Percentiles rank a stretch among this genome's conserved stretches.
Conservation (phyloP, 371 early-diverging fungal species). For the Rozella allomycis region DNA sequence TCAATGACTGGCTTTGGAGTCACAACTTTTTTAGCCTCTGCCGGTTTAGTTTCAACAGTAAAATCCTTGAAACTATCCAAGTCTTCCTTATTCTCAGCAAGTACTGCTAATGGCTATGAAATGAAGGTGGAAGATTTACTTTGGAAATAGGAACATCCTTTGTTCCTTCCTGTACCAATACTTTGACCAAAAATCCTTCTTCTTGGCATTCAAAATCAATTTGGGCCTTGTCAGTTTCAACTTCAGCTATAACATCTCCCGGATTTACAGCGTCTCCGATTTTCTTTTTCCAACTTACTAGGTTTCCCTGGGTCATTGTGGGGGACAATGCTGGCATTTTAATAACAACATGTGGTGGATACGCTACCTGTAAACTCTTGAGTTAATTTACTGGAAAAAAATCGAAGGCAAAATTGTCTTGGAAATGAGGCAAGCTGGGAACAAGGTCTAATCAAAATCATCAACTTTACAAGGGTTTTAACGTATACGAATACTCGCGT, state of each 20-base stretch:
- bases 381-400: too few relatives aligned
- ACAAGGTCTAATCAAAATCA: too few relatives aligned
- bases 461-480: too few relatives aligned
- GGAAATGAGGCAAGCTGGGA: too few relatives aligned
- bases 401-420: too few relatives aligned
- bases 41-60: slow-evolving; percentile 27
- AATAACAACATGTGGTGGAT: slow-evolving; percentile 68
- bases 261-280: slow-evolving; percentile 74
- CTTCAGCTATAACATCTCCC: slow-evolving; percentile 92
- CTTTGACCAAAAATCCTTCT: slow-evolving; percentile 85
- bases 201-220: slow-evolving; percentile 99
- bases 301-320: slow-evolving; percentile 93
- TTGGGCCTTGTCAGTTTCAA: slow-evolving; percentile 98
- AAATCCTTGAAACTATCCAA: slow-evolving; percentile 65
- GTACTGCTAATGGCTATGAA: slow-evolving; percentile 67
- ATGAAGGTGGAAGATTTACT: slow-evolving; percentile 23
- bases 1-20: too few relatives aligned
- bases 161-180: slow-evolving; percentile 54
- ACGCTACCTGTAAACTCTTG: too few relatives aligned
- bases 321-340: slow-evolving; percentile 96
- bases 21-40: slow-evolving; percentile 3
- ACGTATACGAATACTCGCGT: too few relatives aligned
- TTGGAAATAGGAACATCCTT: slow-evolving; percentile 63
- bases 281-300: slow-evolving; percentile 83
- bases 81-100: slow-evolving; percentile 73